phyloP scores from a whole-genome alignment of 768 basidiomycete species.

The Tylopilus sp. region DNA sequence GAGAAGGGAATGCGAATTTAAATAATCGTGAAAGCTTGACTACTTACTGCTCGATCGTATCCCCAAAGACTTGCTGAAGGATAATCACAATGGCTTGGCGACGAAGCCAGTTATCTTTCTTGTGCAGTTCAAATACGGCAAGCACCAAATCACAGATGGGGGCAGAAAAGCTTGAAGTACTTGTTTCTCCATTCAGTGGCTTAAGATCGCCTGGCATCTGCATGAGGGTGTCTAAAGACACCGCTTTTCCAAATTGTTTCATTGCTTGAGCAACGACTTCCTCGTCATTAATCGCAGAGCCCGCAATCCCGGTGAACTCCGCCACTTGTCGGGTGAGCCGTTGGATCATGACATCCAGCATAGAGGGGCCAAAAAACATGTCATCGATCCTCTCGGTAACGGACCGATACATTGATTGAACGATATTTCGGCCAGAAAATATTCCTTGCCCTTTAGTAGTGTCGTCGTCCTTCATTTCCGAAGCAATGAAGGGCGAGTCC shows the following conservation, averaged over 20 bases:
- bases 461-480: conserved; percentile 41
- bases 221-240: conserved; percentile 66
- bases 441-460: conserved; percentile 39
- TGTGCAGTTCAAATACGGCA: conserved; percentile 92
- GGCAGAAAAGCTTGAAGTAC: conserved; percentile 82
- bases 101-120: conserved; percentile 94
- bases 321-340: conserved; percentile 87
- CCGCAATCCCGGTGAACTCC: conserved; percentile 81
- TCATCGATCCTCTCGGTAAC: conserved; percentile 96
- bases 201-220: conserved; percentile 76
- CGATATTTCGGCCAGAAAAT: conserved; percentile 71
- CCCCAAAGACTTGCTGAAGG: conserved; percentile 91
- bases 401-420: conserved; percentile 85
- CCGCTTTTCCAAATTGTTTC: conserved; percentile 61
- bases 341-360: conserved; percentile 93
- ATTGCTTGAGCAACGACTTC: conserved; percentile 80
- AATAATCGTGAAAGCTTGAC: not conserved
- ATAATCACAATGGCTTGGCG: conserved; percentile 96
- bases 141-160: conserved; percentile 94
- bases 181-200: conserved; percentile 84
- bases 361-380: conserved; percentile 93
- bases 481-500: conserved; percentile 76
- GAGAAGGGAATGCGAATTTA: conserved; percentile 6
- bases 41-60: conserved; percentile 89
- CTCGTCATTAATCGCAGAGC: conserved; percentile 76